Base-by-base conservation (phyloP, 2,329 filamentous ascomycete species). In the Dothiorella sarmentorum region DNA sequence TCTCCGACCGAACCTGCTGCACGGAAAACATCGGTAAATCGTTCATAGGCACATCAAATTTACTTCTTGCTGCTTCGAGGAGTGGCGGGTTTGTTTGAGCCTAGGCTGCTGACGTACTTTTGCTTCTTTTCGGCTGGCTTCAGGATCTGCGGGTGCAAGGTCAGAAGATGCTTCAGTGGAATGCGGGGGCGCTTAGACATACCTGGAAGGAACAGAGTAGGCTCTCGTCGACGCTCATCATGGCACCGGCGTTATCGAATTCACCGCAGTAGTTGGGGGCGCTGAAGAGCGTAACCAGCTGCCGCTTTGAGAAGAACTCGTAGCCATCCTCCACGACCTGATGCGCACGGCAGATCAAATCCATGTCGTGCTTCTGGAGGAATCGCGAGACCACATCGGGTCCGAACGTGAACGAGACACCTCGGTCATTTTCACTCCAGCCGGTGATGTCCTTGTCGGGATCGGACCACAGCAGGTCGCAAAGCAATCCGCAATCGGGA, bases 111-210 rank as follows among this genome's bases (percentile, higher is more conserved):
- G 74, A 95, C 92, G 83, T 96, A 97, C 92, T 97, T 97, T 90
- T 97, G 93, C 88, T 99, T 99, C 88, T 99, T 99, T 85, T 99
- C 94, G 77, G 94, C 94, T 72, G 94, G 94, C 83, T 97, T 99
- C 81, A 99, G 84, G 74, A 99, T 97, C 91, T 96, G 60, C n/a
- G 24, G 17, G 22, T 27, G 2, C 9, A 42, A 2, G n/a, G 49
- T 53, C 49, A 53, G 49, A 15, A 7, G 20, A 20, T 35, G 20
- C 31, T 11, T 18, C 22, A 5, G 15, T 10, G n/a, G 3, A 11
- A 20, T 15, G 7, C 22, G 17, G 17, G 22, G 26, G 26, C 56
- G 60, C 15, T 59, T 35, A 10, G 29, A 68, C 76, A 60, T 76
- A 94, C 90, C 89, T 97, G 94, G 88, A 99, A 99, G 63, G 92